Base-by-base conservation (phyloP, 2,329 filamentous ascomycete species). In the Diaporthe amygdali region DNA sequence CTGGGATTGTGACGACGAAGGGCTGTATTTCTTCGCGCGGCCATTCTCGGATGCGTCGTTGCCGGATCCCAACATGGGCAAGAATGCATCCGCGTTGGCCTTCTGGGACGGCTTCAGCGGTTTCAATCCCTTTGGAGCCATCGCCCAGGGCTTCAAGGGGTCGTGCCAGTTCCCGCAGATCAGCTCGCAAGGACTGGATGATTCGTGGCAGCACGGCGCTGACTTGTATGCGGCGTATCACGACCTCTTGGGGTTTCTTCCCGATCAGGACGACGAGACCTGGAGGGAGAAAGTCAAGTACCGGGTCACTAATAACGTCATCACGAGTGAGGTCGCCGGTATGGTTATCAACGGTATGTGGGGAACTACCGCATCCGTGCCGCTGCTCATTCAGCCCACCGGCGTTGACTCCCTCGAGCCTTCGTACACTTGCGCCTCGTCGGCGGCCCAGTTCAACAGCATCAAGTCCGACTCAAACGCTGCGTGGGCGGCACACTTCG, bases 121-220 rank as follows among this genome's bases (percentile, higher is more conserved):
- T 15, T 68, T 71, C 63, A 96, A 95, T 77, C 92, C 93, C 0
- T 92, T 94, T 76, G 64, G 52, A 7, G 20, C 71, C 34, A 78
- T 85, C 3, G 87, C 90, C 0, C 78, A 85, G 1, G 93, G 93
- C 3, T 95, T 93, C 84, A 87, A 90, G 49, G 93, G 93, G 2
- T 91, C 89, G 15, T 96, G 94, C 75, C 90, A 93, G 75, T 96
- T 96, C 78, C 94, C 94, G 0, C 94, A 96, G 79, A 93, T 96
- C 76, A 95, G 93, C 0, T 82, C 87, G 1, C 87, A 82, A 22
- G 94, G 94, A 0, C 85, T 96, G 0, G 88, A 91, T 59, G 94
- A 96, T 80, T 92, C 92, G 17, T 92, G 89, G 84, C 87, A 91
- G 74, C 94, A 96, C 79, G 94, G 94, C 12, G 85, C 84, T n/a